These are phyloP conservation scores for Pestalotiopsis sp. DNA, from an alignment of 2,329 filamentous ascomycete species.

Conservation along the genomic window DNA sequence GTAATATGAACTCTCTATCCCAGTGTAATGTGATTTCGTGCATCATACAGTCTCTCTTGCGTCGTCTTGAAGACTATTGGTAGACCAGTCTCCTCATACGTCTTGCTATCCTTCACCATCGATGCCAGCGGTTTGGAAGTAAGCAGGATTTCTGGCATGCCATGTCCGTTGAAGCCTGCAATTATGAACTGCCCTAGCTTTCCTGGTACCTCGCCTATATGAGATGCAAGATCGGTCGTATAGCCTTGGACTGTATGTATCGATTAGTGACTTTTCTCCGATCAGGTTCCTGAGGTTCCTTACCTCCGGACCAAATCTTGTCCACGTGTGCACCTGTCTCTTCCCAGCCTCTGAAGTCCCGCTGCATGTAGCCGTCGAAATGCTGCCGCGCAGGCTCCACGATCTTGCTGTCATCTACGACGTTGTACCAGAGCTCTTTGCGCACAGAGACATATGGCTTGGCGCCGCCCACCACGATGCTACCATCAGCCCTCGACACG, in stretches of 20 bases:
- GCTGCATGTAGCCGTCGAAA: conserved; percentile 49
- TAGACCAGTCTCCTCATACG: conserved; percentile 22
- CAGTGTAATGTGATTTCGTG: background rate
- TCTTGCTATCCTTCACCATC: conserved; percentile 19
- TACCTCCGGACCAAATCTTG: conserved; percentile 29
- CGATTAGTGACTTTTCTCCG: background rate
- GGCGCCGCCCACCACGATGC: conserved; percentile 44
- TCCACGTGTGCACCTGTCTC: conserved; percentile 34
- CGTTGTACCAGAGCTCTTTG: conserved; percentile 24
- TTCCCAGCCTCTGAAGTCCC: conserved; percentile 48
- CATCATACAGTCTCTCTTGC: conserved; percentile 16
- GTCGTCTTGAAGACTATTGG: conserved; percentile 23
- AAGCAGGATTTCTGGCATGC: conserved; percentile 47
- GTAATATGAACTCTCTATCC: background rate
- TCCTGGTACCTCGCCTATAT: conserved; percentile 42
- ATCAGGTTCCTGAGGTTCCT: background rate
- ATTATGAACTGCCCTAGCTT: conserved; percentile 41
- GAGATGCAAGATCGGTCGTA: conserved; percentile 25
- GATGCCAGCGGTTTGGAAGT: conserved; percentile 36
- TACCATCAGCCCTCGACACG: conserved; percentile 39
- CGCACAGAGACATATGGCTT: conserved; percentile 37
- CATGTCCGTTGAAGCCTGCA: conserved; percentile 51
- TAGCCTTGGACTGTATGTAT: conserved; percentile 13
- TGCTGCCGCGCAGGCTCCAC: conserved; percentile 34
- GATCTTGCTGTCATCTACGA: conserved; percentile 40